Evolutionary conservation across 208 protist genomes (phyloP).

Genomic region (Trypanosoma brucei): DNA sequence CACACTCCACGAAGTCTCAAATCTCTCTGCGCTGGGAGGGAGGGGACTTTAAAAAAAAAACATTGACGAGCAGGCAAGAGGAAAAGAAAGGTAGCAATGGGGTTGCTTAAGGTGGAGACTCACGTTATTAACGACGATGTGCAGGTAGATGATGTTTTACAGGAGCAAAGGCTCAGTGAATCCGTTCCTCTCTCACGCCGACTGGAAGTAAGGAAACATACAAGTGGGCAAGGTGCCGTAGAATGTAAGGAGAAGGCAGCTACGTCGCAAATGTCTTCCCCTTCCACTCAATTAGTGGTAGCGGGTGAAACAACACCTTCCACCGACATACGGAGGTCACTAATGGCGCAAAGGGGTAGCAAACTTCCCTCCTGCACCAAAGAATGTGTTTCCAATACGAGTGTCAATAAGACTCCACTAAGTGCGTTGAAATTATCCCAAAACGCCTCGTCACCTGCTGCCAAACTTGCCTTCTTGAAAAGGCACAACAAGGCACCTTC

Average conservation of each 20-base stretch:
- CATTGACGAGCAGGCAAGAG: too few relatives aligned
- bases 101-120: background rate
- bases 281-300: background rate
- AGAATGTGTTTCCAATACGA: background rate
- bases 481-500: background rate
- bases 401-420: background rate
- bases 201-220: constrained; percentile 2
- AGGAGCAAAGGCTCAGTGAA: background rate
- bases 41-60: too few relatives aligned
- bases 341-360: background rate
- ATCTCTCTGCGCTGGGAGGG: too few relatives aligned
- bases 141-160: background rate
- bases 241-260: background rate
- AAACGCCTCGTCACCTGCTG: background rate
- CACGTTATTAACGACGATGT: background rate
- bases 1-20: too few relatives aligned
- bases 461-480: background rate
- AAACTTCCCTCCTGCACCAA: too few relatives aligned
- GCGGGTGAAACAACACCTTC: background rate
- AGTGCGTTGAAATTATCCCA: background rate
- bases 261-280: background rate
- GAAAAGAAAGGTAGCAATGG: background rate
- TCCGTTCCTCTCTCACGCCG: constrained; percentile 14
- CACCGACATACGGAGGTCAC: background rate
- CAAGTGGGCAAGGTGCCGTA: background rate